Conservation (phyloP, 1,139 yeast genomes). For the Hansenula sp. region DNA sequence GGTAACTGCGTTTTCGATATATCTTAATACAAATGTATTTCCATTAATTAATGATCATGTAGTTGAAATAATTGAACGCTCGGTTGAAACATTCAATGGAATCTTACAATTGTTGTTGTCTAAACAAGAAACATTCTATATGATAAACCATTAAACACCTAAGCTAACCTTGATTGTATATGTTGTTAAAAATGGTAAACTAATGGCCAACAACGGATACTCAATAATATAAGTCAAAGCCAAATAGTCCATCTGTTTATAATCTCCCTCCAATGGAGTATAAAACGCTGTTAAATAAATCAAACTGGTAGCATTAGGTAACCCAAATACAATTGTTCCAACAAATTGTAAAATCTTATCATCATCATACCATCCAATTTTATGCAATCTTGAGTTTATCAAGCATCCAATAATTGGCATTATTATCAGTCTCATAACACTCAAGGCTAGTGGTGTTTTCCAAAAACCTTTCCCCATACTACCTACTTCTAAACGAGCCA, state of each 20-base stretch:
- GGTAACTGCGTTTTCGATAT: constrained; percentile 42
- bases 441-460: constrained; percentile 43
- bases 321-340: constrained; percentile 67
- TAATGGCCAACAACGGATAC: constrained; percentile 54
- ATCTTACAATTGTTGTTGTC: too few relatives aligned
- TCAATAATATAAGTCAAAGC: constrained; percentile 71
- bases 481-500: constrained; percentile 59
- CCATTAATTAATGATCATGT: not conserved
- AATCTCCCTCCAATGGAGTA: constrained; percentile 55
- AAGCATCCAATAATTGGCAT: constrained; percentile 60
- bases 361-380: constrained; percentile 32
- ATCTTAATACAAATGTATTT: constrained; percentile 10
- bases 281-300: constrained; percentile 83
- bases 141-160: constrained; percentile 3
- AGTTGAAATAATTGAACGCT: too few relatives aligned
- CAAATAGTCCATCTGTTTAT: constrained; percentile 78
- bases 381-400: constrained; percentile 40
- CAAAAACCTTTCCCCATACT: constrained; percentile 53
- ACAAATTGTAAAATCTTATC: constrained; percentile 51
- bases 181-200: constrained; percentile 60
- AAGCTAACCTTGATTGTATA: constrained; percentile 35
- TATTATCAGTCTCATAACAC: constrained; percentile 39
- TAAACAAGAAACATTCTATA: too few relatives aligned
- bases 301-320: constrained; percentile 84
- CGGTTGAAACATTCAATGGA: too few relatives aligned